Percentiles rank a stretch among this genome's conserved stretches.
Conservation (phyloP, 306 rosid genomes). For the Ormosia semicastrata region DNA sequence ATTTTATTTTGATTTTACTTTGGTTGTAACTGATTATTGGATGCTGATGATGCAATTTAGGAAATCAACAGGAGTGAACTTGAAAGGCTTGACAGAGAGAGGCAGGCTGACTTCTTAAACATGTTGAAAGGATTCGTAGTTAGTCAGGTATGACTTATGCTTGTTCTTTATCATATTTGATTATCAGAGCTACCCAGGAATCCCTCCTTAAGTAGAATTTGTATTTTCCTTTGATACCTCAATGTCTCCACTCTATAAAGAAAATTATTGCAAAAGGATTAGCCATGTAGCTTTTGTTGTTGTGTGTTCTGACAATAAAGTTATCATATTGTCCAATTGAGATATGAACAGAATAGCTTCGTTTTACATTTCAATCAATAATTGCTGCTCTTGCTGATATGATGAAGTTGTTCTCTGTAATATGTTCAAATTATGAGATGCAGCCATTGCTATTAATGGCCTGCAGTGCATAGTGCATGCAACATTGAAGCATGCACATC, state of each 20-base stretch:
- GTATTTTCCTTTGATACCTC: background rate
- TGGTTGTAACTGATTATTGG: too few relatives aligned
- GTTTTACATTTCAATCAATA: too few relatives aligned
- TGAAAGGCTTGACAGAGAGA: constrained; percentile 81
- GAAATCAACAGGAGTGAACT: constrained; percentile 89
- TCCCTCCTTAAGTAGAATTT: background rate
- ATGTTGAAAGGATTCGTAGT: constrained; percentile 94
- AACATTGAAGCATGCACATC: too few relatives aligned
- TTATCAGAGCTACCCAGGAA: background rate
- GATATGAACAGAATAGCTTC: too few relatives aligned
- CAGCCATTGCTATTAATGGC: too few relatives aligned
- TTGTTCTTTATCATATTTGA: background rate
- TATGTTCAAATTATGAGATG: too few relatives aligned
- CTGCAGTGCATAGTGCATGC: too few relatives aligned
- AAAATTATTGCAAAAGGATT: background rate
- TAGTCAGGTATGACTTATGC: constrained; percentile 63
- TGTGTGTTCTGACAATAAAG: background rate
- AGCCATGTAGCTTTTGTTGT: background rate
- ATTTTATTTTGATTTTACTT: too few relatives aligned
- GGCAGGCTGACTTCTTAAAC: constrained; percentile 67
- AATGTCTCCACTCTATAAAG: background rate
- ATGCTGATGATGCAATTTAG: constrained; percentile 51
- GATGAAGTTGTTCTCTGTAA: too few relatives aligned
- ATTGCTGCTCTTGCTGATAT: too few relatives aligned
- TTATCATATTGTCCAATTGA: background rate